These are phyloP conservation scores for Syzygium oleosum DNA, from an alignment of 345 rosid genomes.

Conservation along the genomic window DNA sequence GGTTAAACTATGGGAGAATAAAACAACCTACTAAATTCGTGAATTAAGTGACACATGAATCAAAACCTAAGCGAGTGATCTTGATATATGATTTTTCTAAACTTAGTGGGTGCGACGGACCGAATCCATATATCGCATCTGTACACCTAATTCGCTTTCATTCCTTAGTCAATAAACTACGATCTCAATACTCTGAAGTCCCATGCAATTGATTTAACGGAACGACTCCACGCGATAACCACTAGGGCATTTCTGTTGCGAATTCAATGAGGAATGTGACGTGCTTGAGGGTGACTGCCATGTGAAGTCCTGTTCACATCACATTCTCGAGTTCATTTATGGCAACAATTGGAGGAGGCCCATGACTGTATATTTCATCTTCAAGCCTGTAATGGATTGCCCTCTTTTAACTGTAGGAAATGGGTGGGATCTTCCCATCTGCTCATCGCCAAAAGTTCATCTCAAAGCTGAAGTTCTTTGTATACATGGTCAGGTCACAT, in stretches of 20 bases:
- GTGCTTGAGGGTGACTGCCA: slow-evolving; percentile 20
- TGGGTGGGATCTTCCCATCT: neutral
- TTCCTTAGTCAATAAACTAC: neutral
- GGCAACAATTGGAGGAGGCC: slow-evolving; percentile 6
- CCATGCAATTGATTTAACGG: neutral
- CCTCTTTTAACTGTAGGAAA: neutral
- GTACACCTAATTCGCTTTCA: neutral
- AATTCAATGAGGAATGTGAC: neutral
- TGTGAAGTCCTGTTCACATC: slow-evolving; percentile 12
- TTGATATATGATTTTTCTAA: neutral
- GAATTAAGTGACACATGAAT: neutral
- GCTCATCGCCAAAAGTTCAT: neutral
- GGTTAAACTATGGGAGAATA: neutral
- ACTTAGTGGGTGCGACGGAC: neutral
- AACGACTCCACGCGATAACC: neutral
- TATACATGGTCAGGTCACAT: neutral
- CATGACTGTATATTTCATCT: neutral
- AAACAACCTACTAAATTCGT: neutral
- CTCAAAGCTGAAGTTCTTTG: neutral
- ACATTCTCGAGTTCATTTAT: slow-evolving; percentile 4
- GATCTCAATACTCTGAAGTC: neutral
- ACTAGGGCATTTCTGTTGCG: neutral
- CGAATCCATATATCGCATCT: neutral
- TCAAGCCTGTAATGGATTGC: neutral
- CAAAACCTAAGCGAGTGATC: neutral